These are phyloP conservation scores for Tetrastigma voinierianum DNA, from an alignment of 164 flowering plant species.

Conservation along the genomic window DNA sequence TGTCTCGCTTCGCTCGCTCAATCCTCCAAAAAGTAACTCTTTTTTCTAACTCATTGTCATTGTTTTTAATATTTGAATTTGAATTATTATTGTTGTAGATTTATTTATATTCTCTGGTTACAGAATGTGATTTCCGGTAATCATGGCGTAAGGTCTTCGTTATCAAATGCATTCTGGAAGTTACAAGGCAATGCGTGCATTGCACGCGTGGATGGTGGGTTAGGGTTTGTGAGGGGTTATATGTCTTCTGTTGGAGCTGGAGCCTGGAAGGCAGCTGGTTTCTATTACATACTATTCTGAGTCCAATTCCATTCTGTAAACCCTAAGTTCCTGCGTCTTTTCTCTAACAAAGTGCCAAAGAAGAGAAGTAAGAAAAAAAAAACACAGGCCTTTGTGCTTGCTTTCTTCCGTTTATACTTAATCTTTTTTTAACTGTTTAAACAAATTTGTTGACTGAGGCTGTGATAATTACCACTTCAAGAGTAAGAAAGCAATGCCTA, in stretches of 20 bases:
- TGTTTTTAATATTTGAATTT: too few species aligned
- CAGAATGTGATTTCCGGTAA: slow-evolving; percentile 16
- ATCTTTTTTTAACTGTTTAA: too few species aligned
- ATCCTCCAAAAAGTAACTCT: slow-evolving; percentile 10
- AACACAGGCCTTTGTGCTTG: too few species aligned
- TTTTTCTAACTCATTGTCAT: too few species aligned
- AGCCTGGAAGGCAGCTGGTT: slow-evolving; percentile 8
- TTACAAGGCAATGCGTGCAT: background rate
- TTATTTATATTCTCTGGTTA: background rate
- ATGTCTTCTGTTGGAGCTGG: slow-evolving; percentile 18
- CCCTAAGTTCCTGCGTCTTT: slow-evolving; percentile 15
- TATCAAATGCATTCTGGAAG: slow-evolving; percentile 1
- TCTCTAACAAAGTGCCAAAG: slow-evolving; percentile 17
- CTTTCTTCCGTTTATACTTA: too few species aligned
- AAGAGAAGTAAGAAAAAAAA: slow-evolving; percentile 18
- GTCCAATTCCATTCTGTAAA: slow-evolving; percentile 2
- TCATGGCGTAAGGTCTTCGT: slow-evolving; percentile 3
- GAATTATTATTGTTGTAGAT: too few species aligned
- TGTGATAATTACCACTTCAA: slow-evolving; percentile 28
- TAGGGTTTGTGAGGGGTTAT: slow-evolving; percentile 24
- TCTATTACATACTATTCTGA: background rate
- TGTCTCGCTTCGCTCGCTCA: slow-evolving; percentile 7
- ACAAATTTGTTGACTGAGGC: slow-evolving; percentile 13
- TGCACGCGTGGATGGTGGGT: slow-evolving; percentile 8
- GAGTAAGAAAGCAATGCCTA: slow-evolving; percentile 21